Conservation (phyloP, 2,329 filamentous ascomycete genomes). For the Trichoderma afroharzianum region DNA sequence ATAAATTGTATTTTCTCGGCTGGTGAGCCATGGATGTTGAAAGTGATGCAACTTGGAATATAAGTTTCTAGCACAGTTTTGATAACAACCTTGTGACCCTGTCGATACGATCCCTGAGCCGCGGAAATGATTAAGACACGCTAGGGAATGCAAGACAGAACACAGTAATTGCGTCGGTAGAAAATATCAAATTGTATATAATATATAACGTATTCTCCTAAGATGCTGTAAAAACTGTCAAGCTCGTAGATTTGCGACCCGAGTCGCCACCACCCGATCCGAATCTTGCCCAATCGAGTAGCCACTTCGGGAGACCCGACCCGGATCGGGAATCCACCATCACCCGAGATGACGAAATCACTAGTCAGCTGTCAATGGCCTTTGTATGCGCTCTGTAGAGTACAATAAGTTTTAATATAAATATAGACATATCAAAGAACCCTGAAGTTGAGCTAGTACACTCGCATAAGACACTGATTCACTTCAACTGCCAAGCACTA, state of each 20-base stretch:
- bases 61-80: neutral
- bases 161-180: neutral
- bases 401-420: neutral
- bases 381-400: neutral
- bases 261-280: neutral
- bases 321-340: slow-evolving; percentile 4
- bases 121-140: neutral
- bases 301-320: neutral
- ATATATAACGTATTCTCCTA: neutral
- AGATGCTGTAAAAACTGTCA: neutral
- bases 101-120: neutral
- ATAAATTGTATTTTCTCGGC: neutral
- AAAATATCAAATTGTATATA: neutral
- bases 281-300: slow-evolving; percentile 11
- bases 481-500: neutral
- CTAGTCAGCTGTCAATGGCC: neutral
- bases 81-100: neutral
- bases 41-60: neutral
- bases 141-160: neutral
- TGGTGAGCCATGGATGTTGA: too few species aligned
- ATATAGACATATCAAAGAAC: neutral
- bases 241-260: neutral
- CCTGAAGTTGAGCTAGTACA: neutral
- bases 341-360: slow-evolving; percentile 9
- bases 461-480: neutral